These are phyloP conservation scores for Dictyostelium intermedium DNA, from an alignment of 78 protist species.

Conservation along the genomic window DNA sequence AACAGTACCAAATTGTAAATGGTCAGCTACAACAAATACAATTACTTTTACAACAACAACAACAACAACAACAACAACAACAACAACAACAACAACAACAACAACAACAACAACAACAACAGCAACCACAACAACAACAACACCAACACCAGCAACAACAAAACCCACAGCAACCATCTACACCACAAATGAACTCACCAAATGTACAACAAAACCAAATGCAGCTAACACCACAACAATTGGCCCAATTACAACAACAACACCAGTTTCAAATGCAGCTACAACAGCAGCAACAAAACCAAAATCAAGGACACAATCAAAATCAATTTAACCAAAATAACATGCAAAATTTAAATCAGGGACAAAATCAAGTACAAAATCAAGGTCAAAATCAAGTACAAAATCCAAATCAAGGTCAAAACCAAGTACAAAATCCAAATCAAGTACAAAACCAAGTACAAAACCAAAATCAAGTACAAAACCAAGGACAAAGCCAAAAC, in stretches of 20 bases:
- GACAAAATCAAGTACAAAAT: background rate
- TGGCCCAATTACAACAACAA: background rate
- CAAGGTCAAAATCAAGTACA: background rate
- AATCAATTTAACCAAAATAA: background rate
- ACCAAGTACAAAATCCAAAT: background rate
- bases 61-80: background rate
- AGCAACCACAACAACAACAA: background rate
- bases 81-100: background rate
- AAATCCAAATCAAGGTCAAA: background rate
- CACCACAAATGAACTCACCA: conserved; percentile 1
- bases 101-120: background rate
- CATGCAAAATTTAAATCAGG: background rate
- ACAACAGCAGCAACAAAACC: background rate
- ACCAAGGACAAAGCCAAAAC: background rate
- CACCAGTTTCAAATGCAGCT: background rate
- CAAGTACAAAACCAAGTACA: background rate
- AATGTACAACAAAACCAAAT: background rate
- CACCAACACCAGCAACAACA: background rate
- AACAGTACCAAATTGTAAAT: background rate
- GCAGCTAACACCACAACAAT: background rate
- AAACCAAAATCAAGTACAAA: background rate
- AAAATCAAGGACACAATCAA: background rate
- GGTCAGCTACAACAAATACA: background rate
- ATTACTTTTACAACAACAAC: background rate
- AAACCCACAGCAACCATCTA: background rate